Conservation (phyloP, 306 rosid genomes). For the Pterocarpus macrocarpus region DNA sequence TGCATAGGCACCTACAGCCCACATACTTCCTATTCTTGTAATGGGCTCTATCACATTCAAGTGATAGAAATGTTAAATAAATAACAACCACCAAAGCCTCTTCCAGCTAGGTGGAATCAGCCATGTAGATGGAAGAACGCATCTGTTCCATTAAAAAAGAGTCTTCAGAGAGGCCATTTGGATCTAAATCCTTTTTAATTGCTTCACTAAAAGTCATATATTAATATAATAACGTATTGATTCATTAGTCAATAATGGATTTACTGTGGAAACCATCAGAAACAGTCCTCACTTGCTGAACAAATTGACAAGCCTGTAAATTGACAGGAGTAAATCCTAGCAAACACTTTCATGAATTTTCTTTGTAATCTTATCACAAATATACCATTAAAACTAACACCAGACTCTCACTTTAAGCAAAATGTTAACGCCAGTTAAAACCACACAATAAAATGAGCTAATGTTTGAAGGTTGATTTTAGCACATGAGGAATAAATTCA, state of each 20-base stretch:
- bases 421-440: slow-evolving; percentile 12
- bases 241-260: not conserved
- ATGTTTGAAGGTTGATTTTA: slow-evolving; percentile 15
- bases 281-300: not conserved
- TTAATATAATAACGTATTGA: not conserved
- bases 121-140: too few species aligned
- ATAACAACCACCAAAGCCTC: too few species aligned
- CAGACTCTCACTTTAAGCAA: slow-evolving; percentile 24
- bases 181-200: too few species aligned
- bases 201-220: not conserved
- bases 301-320: not conserved
- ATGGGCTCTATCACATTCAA: slow-evolving; percentile 18
- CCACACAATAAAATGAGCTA: not conserved
- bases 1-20: not conserved
- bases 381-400: slow-evolving; percentile 17
- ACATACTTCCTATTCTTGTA: slow-evolving; percentile 28
- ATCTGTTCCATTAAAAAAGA: too few species aligned
- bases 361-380: slow-evolving; percentile 19
- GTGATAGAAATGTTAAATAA: slow-evolving; percentile 3
- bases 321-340: slow-evolving; percentile 24
- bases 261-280: slow-evolving; percentile 21
- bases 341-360: slow-evolving; percentile 25
- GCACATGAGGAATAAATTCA: slow-evolving; percentile 34
- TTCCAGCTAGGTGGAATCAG: too few species aligned
- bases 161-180: too few species aligned